Conservation (phyloP, 2,329 filamentous ascomycete genomes). For the Gaeumannomyces sp. region DNA sequence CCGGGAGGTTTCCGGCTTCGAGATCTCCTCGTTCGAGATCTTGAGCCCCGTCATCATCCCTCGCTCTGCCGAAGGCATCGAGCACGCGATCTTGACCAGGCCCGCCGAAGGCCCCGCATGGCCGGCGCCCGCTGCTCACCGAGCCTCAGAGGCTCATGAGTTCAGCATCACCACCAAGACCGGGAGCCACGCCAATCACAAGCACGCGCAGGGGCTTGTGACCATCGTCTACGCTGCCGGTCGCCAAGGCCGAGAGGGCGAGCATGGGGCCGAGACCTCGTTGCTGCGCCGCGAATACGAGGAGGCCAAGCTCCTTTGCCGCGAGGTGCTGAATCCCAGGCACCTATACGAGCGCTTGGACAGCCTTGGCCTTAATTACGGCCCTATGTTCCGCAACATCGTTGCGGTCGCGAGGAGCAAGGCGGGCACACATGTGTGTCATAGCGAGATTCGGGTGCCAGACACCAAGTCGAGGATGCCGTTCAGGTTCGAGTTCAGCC, state of each 20-base stretch:
- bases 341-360: constrained; percentile 46
- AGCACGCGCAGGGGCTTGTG: constrained; percentile 30
- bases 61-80: constrained; percentile 30
- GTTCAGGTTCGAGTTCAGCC: constrained; percentile 43
- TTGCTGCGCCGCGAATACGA: constrained; percentile 16
- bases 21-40: constrained; percentile 16
- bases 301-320: constrained; percentile 23
- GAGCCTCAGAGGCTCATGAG: not conserved
- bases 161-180: constrained; percentile 44
- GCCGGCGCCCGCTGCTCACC: not conserved
- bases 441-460: constrained; percentile 34
- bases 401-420: constrained; percentile 13
- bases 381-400: constrained; percentile 14
- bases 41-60: constrained; percentile 19
- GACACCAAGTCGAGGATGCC: constrained; percentile 49
- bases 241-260: constrained; percentile 6
- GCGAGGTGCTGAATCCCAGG: constrained; percentile 30
- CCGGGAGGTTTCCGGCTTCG: constrained; percentile 11
- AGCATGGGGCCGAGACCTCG: not conserved
- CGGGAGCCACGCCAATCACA: constrained; percentile 29
- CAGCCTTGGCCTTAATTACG: constrained; percentile 38
- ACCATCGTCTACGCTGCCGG: constrained; percentile 20
- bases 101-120: not conserved
- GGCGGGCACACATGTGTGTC: constrained; percentile 5
- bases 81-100: constrained; percentile 37